phyloP scores from a whole-genome alignment of 2,329 filamentous ascomycete species.

The Penicillium sp. region DNA sequence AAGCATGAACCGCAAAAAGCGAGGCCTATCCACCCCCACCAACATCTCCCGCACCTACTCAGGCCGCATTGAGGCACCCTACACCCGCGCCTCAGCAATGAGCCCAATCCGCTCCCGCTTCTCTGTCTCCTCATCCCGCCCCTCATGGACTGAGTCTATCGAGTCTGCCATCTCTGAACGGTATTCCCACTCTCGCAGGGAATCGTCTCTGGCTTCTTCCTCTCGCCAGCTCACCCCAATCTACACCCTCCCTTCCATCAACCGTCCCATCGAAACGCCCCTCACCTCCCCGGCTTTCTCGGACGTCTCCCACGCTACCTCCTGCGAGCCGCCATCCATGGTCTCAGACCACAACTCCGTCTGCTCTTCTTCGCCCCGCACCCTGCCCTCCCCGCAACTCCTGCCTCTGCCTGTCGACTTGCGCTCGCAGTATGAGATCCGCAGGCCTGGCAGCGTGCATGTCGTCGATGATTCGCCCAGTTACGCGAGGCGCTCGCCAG shows the following conservation, averaged over 20 bases:
- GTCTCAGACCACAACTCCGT: constrained; percentile 66
- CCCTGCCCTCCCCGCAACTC: constrained; percentile 41
- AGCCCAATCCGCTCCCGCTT: constrained; percentile 33
- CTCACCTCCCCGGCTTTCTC: constrained; percentile 63
- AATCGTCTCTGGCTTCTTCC: constrained; percentile 27
- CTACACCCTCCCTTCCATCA: constrained; percentile 38
- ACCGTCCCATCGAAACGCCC: constrained; percentile 50
- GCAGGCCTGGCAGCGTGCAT: constrained; percentile 33
- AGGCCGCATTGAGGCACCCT: constrained; percentile 41
- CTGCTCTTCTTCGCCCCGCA: constrained; percentile 58
- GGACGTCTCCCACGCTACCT: constrained; percentile 56
- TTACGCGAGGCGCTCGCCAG: constrained; percentile 21
- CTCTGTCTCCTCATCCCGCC: constrained; percentile 25
- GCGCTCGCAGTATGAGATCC: constrained; percentile 39
- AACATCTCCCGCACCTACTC: constrained; percentile 37
- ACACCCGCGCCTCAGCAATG: constrained; percentile 31
- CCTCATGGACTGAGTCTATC: constrained; percentile 21
- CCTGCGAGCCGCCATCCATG: constrained; percentile 63
- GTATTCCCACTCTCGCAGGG: constrained; percentile 22
- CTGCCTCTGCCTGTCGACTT: constrained; percentile 44
- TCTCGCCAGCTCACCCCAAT: constrained; percentile 38
- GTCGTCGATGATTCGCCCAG: constrained; percentile 26
- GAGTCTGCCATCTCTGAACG: constrained; percentile 15
- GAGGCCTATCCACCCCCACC: constrained; percentile 40
- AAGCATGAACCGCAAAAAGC: constrained; percentile 73